A percentile compares a stretch with the other conserved stretches of the same genome.
phyloP scores from a whole-genome alignment of 1,284 basidiomycete genomes.

The Rhodotorula sp. region DNA sequence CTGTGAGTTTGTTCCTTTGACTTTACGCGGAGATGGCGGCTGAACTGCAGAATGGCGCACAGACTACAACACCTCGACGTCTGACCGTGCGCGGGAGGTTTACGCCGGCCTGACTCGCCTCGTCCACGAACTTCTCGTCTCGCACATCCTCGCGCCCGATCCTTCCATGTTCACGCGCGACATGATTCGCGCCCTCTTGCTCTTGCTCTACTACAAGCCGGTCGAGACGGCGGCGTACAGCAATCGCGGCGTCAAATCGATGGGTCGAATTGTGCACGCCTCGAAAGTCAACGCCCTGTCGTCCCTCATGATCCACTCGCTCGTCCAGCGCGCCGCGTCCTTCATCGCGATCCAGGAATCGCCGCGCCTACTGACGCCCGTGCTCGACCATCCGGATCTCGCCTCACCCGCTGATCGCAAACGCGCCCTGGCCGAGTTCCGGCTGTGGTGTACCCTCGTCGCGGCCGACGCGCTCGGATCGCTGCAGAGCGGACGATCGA shows the following conservation, averaged over 20 bases:
- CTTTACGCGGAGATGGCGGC: not conserved
- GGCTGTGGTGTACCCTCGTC: slow-evolving; percentile 24
- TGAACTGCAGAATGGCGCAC: not conserved
- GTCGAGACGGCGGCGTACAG: slow-evolving; percentile 11
- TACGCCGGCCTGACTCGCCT: slow-evolving; percentile 33
- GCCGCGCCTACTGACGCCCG: slow-evolving; percentile 10
- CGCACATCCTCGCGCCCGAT: slow-evolving; percentile 29
- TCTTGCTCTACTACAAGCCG: slow-evolving; percentile 36
- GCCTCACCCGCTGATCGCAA: slow-evolving; percentile 11
- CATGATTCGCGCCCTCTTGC: slow-evolving; percentile 30
- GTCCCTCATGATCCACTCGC: slow-evolving; percentile 31
- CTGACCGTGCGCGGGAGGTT: slow-evolving; percentile 30
- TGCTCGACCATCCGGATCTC: slow-evolving; percentile 14
- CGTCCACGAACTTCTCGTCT: slow-evolving; percentile 30
- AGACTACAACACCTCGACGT: slow-evolving; percentile 36
- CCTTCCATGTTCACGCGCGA: slow-evolving; percentile 26
- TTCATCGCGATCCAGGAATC: slow-evolving; percentile 27
- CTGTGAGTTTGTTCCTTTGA: slow-evolving; percentile 1
- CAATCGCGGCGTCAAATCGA: slow-evolving; percentile 25
- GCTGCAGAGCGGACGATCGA: slow-evolving; percentile 27
- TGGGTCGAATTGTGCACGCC: slow-evolving; percentile 21
- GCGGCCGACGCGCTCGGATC: slow-evolving; percentile 31
- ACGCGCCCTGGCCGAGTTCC: slow-evolving; percentile 19
- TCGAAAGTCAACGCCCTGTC: slow-evolving; percentile 37
- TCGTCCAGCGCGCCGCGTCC: slow-evolving; percentile 27